phyloP scores from a whole-genome alignment of 2,329 filamentous ascomycete genomes.

The Cordyceps tenuipes region DNA sequence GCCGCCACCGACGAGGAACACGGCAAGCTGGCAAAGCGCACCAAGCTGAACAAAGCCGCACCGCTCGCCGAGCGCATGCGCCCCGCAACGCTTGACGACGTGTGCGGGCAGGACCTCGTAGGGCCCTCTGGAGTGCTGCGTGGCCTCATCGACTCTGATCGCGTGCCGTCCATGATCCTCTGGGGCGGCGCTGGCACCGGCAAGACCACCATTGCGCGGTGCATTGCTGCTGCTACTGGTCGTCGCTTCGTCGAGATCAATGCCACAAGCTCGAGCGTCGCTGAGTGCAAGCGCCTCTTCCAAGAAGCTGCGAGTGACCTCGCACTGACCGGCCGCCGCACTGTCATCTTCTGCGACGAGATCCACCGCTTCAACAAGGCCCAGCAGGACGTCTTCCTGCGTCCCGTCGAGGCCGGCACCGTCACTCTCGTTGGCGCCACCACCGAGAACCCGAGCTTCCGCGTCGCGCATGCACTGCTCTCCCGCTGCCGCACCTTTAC shows the following conservation, averaged over 20 bases:
- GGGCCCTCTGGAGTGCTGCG: constrained; percentile 76
- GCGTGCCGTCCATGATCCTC: constrained; percentile 89
- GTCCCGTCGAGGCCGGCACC: constrained; percentile 81
- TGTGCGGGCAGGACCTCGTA: constrained; percentile 87
- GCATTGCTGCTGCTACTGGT: constrained; percentile 75
- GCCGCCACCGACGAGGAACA: constrained; percentile 15
- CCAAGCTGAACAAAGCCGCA: constrained; percentile 62
- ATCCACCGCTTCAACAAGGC: constrained; percentile 86
- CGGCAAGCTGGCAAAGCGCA: constrained; percentile 50
- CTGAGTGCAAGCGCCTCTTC: constrained; percentile 89
- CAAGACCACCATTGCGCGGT: constrained; percentile 86
- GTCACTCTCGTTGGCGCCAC: constrained; percentile 92
- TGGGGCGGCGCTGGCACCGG: constrained; percentile 79
- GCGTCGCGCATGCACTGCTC: constrained; percentile 77
- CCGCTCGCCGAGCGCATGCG: constrained; percentile 93
- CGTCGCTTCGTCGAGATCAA: constrained; percentile 93
- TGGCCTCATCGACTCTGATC: constrained; percentile 74
- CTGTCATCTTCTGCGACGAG: constrained; percentile 96
- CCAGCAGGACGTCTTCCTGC: constrained; percentile 91
- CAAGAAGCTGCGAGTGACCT: constrained; percentile 74
- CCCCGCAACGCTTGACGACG: constrained; percentile 72
- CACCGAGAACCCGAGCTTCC: constrained; percentile 94
- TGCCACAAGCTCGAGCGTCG: constrained; percentile 79
- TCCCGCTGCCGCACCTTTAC: constrained; percentile 90
- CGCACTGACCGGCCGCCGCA: constrained; percentile 74